These are phyloP conservation scores for Hylodesmum podocarpum DNA, from an alignment of 306 rosid genomes.

Conservation along the genomic window DNA sequence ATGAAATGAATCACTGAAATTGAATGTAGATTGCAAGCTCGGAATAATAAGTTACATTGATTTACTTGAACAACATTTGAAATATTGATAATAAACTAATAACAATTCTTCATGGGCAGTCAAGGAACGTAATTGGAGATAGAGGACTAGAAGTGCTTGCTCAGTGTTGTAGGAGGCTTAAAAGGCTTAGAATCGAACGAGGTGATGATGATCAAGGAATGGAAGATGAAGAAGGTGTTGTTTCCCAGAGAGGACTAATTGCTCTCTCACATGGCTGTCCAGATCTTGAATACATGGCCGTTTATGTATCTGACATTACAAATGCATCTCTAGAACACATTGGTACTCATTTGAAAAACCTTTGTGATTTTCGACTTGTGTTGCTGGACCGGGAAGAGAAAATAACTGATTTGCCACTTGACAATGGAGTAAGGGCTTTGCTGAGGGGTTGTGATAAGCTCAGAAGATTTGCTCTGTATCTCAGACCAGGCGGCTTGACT, in stretches of 20 bases:
- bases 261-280: conserved; percentile 90
- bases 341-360: conserved; percentile 73
- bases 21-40: neutral
- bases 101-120: conserved; percentile 51
- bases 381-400: conserved; percentile 75
- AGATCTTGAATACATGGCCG: conserved; percentile 83
- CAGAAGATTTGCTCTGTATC: conserved; percentile 84
- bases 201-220: conserved; percentile 90
- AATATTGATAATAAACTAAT: neutral
- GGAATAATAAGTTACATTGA: conserved; percentile 8
- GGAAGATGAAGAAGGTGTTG: conserved; percentile 91
- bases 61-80: conserved; percentile 17
- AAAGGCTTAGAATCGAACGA: conserved; percentile 84
- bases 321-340: conserved; percentile 71
- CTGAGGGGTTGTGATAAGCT: conserved; percentile 84
- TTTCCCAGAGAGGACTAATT: conserved; percentile 90
- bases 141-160: conserved; percentile 93
- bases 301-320: conserved; percentile 86
- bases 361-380: conserved; percentile 88
- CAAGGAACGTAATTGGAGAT: conserved; percentile 95
- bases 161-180: conserved; percentile 68
- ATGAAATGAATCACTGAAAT: neutral
- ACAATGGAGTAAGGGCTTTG: conserved; percentile 84
- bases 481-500: conserved; percentile 79
- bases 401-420: conserved; percentile 88